Conservation (phyloP, 108 stramenopile species). For the Conticribra weissflogii region DNA sequence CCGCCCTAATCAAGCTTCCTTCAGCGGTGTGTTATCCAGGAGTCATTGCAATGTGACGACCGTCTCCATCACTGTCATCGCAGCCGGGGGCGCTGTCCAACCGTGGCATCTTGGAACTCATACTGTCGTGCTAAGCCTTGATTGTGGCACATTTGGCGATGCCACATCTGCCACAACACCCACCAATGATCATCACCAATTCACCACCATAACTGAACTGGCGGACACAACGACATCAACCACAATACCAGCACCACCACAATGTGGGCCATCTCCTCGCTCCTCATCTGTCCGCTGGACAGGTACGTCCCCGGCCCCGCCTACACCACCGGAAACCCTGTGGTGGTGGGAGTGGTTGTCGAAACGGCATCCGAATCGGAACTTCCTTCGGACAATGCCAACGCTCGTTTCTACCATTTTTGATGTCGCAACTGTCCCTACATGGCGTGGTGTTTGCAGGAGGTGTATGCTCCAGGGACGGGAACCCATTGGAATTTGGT, state of each 20-base stretch:
- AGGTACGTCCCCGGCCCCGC: conserved; percentile 9
- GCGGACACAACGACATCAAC: background rate
- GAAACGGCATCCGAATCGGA: background rate
- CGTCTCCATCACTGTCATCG: too few species aligned
- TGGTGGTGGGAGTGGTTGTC: conserved; percentile 11
- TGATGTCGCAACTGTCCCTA: conserved; percentile 32
- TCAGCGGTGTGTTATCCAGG: too few species aligned
- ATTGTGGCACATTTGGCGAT: too few species aligned
- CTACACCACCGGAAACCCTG: conserved; percentile 24
- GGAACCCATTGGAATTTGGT: conserved; percentile 32
- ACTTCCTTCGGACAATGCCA: too few species aligned
- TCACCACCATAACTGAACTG: too few species aligned
- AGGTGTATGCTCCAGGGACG: conserved; percentile 45
- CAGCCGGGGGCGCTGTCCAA: too few species aligned
- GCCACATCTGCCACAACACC: too few species aligned
- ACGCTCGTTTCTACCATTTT: conserved; percentile 23
- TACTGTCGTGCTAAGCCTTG: too few species aligned
- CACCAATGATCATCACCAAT: too few species aligned
- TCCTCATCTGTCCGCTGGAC: conserved; percentile 11
- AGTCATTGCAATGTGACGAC: too few species aligned
- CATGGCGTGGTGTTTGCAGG: conserved; percentile 32
- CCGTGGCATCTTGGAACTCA: too few species aligned
- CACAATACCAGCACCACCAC: conserved; percentile 5
- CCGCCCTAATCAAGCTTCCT: too few species aligned
- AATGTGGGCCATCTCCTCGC: background rate